Conservation (phyloP, 441 rosid genomes). For the Eruca vesicaria region DNA sequence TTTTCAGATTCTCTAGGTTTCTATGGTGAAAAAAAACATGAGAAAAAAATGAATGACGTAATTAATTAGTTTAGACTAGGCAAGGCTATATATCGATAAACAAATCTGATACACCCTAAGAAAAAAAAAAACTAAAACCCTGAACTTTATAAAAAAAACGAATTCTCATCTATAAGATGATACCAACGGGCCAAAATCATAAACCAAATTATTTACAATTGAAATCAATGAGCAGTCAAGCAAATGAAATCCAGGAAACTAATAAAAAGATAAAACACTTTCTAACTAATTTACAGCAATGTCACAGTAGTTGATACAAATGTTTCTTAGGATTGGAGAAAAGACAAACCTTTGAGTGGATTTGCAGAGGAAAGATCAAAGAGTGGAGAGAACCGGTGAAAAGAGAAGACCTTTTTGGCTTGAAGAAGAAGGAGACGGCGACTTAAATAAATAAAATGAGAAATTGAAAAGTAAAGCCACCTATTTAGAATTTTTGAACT, state of each 20-base stretch:
- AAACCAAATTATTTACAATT: neutral
- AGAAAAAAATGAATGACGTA: neutral
- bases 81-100: neutral
- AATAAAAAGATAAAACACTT: neutral
- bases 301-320: neutral
- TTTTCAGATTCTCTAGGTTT: neutral
- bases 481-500: neutral
- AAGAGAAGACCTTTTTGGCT: constrained; percentile 13
- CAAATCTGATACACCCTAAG: neutral
- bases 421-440: constrained; percentile 23
- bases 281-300: neutral
- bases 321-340: neutral
- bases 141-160: neutral
- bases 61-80: neutral
- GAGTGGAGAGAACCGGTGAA: constrained; percentile 6
- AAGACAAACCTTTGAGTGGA: neutral
- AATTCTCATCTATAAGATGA: neutral
- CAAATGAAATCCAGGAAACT: neutral
- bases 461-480: constrained; percentile 16
- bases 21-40: neutral
- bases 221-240: constrained; percentile 9
- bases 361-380: neutral
- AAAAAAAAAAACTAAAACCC: too few species aligned
- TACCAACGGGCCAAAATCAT: neutral
- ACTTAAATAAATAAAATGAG: neutral